Evolutionary conservation across 495 filamentous ascomycete species (phyloP), one percentile per base, ranked within the genome.

Genomic region (Beverwykella pulmonaria): DNA sequence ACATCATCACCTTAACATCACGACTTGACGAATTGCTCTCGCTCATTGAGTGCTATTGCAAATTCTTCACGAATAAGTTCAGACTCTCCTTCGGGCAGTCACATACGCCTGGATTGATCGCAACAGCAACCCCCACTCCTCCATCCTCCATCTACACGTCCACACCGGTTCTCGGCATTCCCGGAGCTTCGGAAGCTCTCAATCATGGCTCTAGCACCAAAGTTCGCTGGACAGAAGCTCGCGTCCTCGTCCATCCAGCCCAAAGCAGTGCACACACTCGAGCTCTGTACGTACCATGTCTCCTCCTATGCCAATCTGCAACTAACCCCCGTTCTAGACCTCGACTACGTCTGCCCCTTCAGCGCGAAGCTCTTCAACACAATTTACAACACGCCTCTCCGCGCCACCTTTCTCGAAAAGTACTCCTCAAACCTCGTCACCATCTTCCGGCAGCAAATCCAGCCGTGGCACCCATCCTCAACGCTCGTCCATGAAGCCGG

Each of bases 401-500:
- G 85, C 67, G 84, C 86, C 0, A 69, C 82, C 29, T 77, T 90
- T 72, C 74, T 78, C 20, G 30, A 79, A 44, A 87, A 86, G 67
- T 88, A 88, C 71, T 72, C 82, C n/a, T 50, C 70, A 23, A 82
- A 80, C 60, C 77, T 93, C 2, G 85, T 88, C 63, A 79, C 93
- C 57, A 84, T 97, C 57, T 88, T 97, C 80, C 89, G 92, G 23
- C 92, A 93, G 69, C 93, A 97, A 73, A 86, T 97, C 68, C 93
- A 98, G 75, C 93, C 93, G 15, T 98, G 93, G 93, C 92, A 98
- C 76, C 93, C 93, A 14, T 91, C 89, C 49, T 92, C 88, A 22
- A 96, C 92, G 0, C 85, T 96, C 17, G 82, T 83, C 25, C 93
- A 98, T 77, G 93, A 97, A 82, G 91, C 93, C 41, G 93, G 80